Evolutionary conservation across 306 rosid genomes (phyloP).

Genomic region (Styphnolobium japonicum): DNA sequence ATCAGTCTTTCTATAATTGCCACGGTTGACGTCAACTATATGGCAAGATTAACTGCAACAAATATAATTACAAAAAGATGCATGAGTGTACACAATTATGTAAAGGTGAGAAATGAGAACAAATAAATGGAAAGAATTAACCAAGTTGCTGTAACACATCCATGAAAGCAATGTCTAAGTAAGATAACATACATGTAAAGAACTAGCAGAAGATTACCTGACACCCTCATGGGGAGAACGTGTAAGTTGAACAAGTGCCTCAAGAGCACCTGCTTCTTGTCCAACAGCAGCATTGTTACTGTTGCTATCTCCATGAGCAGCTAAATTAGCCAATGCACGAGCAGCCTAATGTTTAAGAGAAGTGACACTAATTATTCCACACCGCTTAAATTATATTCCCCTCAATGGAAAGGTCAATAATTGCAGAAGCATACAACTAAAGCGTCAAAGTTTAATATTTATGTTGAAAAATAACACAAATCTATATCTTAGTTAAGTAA

Average conservation of each 20-base stretch:
- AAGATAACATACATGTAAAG: neutral
- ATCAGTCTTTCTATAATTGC: too few relatives aligned
- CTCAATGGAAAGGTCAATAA: neutral
- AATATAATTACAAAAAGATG: too few relatives aligned
- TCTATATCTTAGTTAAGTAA: neutral
- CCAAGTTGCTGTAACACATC: too few relatives aligned
- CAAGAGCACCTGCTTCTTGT: conserved; percentile 99
- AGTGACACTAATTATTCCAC: conserved; percentile 22
- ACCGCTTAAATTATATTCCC: conserved; percentile 21
- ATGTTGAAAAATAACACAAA: neutral
- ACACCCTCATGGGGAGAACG: conserved; percentile 97
- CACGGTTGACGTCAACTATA: too few relatives aligned
- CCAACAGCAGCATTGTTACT: conserved; percentile 98
- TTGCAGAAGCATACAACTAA: neutral
- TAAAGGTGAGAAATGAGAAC: too few relatives aligned
- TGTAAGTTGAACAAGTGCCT: conserved; percentile 99
- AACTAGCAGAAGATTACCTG: conserved; percentile 54
- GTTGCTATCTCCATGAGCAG: conserved; percentile 99
- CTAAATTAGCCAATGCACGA: conserved; percentile 99
- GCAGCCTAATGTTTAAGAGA: conserved; percentile 70
- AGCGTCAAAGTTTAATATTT: too few relatives aligned
- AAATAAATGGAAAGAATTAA: too few relatives aligned
- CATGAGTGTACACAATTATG: too few relatives aligned
- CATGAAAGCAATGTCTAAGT: neutral
- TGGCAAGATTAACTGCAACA: too few relatives aligned